These are phyloP conservation scores for Ophiostoma sp. DNA, from an alignment of 2,329 filamentous ascomycete species.

Conservation along the genomic window DNA sequence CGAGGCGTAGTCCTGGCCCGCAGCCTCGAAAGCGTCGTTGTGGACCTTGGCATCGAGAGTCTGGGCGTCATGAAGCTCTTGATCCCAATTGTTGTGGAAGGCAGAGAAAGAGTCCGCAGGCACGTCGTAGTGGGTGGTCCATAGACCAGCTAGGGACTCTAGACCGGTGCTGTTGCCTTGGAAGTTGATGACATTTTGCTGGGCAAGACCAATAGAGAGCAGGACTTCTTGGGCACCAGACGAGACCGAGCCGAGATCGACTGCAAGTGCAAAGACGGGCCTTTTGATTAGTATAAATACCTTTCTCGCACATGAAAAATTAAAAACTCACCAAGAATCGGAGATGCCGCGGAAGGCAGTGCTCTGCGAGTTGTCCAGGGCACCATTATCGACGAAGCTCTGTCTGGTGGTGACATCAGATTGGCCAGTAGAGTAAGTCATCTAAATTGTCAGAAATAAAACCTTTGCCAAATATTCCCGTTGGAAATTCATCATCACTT, in stretches of 20 bases:
- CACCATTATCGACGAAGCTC: conserved; percentile 59
- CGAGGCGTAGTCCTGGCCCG: conserved; percentile 66
- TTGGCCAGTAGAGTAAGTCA: conserved; percentile 63
- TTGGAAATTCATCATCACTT: conserved; percentile 27
- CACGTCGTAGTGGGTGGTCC: conserved; percentile 65
- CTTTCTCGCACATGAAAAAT: neutral
- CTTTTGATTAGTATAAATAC: conserved; percentile 34
- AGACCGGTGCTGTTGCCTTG: conserved; percentile 61
- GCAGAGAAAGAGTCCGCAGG: conserved; percentile 61
- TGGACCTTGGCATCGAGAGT: conserved; percentile 66
- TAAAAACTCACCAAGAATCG: conserved; percentile 46
- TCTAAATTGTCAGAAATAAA: conserved; percentile 34
- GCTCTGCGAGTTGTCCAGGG: conserved; percentile 61
- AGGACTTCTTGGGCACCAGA: conserved; percentile 40
- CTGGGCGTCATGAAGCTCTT: conserved; percentile 52
- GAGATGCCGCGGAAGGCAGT: conserved; percentile 60
- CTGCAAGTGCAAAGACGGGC: conserved; percentile 75
- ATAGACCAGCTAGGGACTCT: conserved; percentile 63
- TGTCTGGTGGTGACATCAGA: conserved; percentile 60
- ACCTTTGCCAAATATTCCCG: neutral
- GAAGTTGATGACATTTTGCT: conserved; percentile 71
- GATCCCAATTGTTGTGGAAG: conserved; percentile 68
- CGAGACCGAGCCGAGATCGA: conserved; percentile 49
- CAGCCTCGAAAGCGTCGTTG: conserved; percentile 59
- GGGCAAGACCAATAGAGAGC: conserved; percentile 72